Evolutionary conservation across 129 eudicot species (phyloP), one percentile per base, ranked within the genome.

Genomic region (Tagetes patula): DNA sequence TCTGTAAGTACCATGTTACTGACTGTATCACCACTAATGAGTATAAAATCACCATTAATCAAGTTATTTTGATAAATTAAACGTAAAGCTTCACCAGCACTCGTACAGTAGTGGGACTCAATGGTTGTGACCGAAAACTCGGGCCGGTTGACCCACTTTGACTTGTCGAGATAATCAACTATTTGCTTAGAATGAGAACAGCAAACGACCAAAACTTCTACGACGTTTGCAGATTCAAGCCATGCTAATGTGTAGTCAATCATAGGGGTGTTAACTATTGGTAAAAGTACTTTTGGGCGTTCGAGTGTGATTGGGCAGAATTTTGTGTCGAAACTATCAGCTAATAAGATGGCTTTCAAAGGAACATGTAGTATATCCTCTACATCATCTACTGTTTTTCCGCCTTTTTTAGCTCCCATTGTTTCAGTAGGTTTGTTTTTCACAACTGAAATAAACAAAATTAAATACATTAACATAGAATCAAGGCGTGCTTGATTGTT

Each of bases 51-150:
- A 65, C 99, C 99, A 9, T 82, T 87, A 61, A 94, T 86, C 83
- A 94, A 97, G 52, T 90, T 82, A 14, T 75, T 84, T 47, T 88
- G 97, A 56, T 94, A 94, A 68, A 94, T 86, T 68, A 90, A 47
- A 1, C 99, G 92, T 77, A 94, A 84, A 71, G 99, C 99, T 74
- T 94, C 99, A 40, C 99, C 99, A 40, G 97, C 99, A 80, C 99
- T 88, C 34, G 83, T 75, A 37, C 89, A 77, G 61, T 94, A 84
- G 73, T 80, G 84, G 8, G 99, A 94, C 68, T 94, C 99, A 36
- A 94, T 90, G 42, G 97, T 88, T 34, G 84, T 79, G 79, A 94
- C 96, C 0, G 85, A 59, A 53, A 90, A 90, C 80, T 90, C 85
- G 14, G 99, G 89, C 72, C 86, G 96, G 64, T 67, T 77, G 48